Evolutionary conservation across 768 basidiomycete genomes (phyloP), one percentile per base, ranked within the genome.

Genomic region (Kwoniella botswanensis): DNA sequence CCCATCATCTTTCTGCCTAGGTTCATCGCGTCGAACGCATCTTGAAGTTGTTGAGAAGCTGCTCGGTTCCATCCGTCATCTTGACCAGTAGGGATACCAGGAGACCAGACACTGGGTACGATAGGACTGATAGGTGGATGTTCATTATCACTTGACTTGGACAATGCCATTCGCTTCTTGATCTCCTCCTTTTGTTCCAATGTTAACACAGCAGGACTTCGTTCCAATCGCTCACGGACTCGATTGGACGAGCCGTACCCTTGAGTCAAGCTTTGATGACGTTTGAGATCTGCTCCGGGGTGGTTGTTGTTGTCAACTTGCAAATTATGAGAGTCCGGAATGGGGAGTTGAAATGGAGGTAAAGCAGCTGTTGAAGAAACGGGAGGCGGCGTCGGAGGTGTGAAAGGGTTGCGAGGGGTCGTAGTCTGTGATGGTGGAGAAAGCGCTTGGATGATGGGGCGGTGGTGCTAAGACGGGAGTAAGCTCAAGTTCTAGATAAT

Each of bases 1-100:
- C 54, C 70, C 72, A 74, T 77, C 76, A 76, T 75, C 63, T 66
- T 68, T 42, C 71, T 64, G 1, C 76, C 75, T 4, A 79, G 59
- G 17, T 80, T 73, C 80, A 83, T 82, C 13, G 79, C 81, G 26
- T 82, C 71, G 57, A 83, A 79, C n/a, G 79, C 79, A 44, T 79
- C 76, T 63, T 75, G 74, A 11, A 82, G 63, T 56, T 74, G 76
- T 46, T 73, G 72, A n/a, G 70, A 74, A 44, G 72, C 59, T 26
- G 68, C 71, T 42, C 79, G 68, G 24, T 54, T 71, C 76, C 77
- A 82, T 17, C 77, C 77, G 46, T 78, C 80, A 53, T 79, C 78
- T 17, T 55, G 63, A 11, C 64, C 43, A n/a, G 68, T 65, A 22
- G 61, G 65, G 54, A 72, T 63, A 43, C 72, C 63, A 10, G 64